These are phyloP conservation scores for Oryza glaberrima DNA, from an alignment of 176 grass and related monocot genomes.

Conservation along the genomic window DNA sequence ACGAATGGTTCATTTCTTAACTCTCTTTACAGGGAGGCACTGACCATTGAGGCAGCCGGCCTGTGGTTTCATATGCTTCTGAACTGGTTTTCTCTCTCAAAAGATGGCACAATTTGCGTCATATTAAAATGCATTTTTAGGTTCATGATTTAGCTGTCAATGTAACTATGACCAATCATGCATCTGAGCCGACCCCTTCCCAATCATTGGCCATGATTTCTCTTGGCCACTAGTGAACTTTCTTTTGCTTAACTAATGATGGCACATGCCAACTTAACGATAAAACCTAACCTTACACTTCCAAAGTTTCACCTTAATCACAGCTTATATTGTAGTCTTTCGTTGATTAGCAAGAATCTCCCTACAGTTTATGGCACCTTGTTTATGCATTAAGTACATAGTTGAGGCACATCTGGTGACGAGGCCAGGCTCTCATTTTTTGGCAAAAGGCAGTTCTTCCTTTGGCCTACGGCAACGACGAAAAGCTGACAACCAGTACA, in stretches of 20 bases:
- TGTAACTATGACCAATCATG: constrained; percentile 22
- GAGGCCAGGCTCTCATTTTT: constrained; percentile 33
- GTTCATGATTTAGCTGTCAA: constrained; percentile 29
- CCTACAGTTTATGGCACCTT: constrained; percentile 7
- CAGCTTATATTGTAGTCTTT: background rate
- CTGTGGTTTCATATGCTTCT: background rate
- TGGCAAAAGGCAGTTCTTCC: constrained; percentile 22
- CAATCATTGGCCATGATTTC: constrained; percentile 60
- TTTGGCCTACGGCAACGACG: constrained; percentile 31
- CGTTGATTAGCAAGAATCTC: constrained; percentile 36
- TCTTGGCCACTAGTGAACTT: constrained; percentile 47
- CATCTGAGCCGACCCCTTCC: constrained; percentile 28
- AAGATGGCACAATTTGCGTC: constrained; percentile 32
- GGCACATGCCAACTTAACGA: constrained; percentile 59
- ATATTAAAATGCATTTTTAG: constrained; percentile 10
- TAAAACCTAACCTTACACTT: constrained; percentile 42
- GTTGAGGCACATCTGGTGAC: constrained; percentile 32
- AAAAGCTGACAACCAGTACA: background rate
- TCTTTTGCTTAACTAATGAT: constrained; percentile 51
- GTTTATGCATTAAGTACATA: constrained; percentile 17
- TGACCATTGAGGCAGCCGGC: constrained; percentile 20
- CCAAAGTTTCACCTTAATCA: background rate
- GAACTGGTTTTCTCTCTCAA: background rate
- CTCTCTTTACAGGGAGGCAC: constrained; percentile 42
- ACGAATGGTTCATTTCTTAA: constrained; percentile 4